Evolutionary conservation across 768 basidiomycete species (phyloP).

Genomic region (Holtermannia corniformis): DNA sequence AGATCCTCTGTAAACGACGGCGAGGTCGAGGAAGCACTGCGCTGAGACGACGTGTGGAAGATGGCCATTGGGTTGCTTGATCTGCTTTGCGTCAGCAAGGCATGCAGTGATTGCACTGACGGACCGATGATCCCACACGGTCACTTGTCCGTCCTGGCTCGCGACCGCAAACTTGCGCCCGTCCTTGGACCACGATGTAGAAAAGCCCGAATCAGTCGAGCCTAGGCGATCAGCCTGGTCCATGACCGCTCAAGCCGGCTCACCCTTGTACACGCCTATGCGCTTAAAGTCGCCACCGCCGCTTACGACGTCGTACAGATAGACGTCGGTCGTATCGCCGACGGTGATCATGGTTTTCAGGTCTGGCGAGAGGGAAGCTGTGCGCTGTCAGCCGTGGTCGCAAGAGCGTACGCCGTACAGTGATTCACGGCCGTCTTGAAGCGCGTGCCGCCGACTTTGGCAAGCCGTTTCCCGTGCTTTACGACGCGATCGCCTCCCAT

Average conservation of each 20-base stretch:
- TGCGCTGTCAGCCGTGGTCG: slow-evolving; percentile 2
- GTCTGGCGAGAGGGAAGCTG: slow-evolving; percentile 84
- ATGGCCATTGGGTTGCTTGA: slow-evolving; percentile 37
- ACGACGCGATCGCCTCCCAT: background rate
- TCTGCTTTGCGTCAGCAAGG: background rate
- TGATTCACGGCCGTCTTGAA: slow-evolving; percentile 38
- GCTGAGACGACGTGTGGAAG: slow-evolving; percentile 21
- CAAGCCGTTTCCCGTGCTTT: slow-evolving; percentile 13
- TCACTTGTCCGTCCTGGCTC: slow-evolving; percentile 40
- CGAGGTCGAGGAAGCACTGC: background rate
- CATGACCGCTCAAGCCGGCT: slow-evolving; percentile 38
- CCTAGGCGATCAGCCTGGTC: slow-evolving; percentile 11
- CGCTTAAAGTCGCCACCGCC: slow-evolving; percentile 52
- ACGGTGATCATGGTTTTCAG: slow-evolving; percentile 77
- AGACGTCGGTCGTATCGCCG: slow-evolving; percentile 79
- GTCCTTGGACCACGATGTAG: slow-evolving; percentile 39
- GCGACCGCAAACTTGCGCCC: slow-evolving; percentile 40
- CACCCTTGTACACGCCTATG: slow-evolving; percentile 53
- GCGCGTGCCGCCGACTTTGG: slow-evolving; percentile 28
- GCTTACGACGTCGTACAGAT: slow-evolving; percentile 66
- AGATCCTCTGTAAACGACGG: slow-evolving; percentile 19
- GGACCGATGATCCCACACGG: slow-evolving; percentile 39
- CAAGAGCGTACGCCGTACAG: slow-evolving; percentile 18
- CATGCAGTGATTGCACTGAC: background rate
- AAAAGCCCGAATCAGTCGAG: slow-evolving; percentile 37